phyloP scores from a whole-genome alignment of 495 filamentous ascomycete species.

The Neohortaea acidophila region DNA sequence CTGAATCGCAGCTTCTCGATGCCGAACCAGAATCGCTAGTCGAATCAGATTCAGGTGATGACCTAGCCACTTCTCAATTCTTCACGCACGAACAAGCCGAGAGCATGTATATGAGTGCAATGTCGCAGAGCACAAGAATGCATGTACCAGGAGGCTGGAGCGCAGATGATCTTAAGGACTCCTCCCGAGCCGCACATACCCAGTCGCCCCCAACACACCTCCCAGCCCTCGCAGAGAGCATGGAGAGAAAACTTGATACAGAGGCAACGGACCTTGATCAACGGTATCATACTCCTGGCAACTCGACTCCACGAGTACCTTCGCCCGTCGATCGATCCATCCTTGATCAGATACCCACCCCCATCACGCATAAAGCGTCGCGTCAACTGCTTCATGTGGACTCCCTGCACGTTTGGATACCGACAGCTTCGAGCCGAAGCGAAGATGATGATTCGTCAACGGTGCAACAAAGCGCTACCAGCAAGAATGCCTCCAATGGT shows the following conservation, averaged over 20 bases:
- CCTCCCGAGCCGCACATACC: too few relatives aligned
- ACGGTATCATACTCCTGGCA: neutral
- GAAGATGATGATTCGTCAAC: too few relatives aligned
- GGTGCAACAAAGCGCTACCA: too few relatives aligned
- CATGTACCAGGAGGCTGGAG: slow-evolving; percentile 26
- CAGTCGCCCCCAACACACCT: too few relatives aligned
- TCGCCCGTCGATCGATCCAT: too few relatives aligned
- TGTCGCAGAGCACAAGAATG: slow-evolving; percentile 28
- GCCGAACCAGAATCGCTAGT: neutral
- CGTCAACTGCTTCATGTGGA: slow-evolving; percentile 9
- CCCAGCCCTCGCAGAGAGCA: too few relatives aligned
- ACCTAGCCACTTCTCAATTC: slow-evolving; percentile 49
- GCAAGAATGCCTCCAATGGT: too few relatives aligned
- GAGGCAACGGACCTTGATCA: neutral
- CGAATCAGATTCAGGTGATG: slow-evolving; percentile 15
- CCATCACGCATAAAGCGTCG: neutral
- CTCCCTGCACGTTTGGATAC: slow-evolving; percentile 8
- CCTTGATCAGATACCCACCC: neutral
- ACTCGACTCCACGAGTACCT: slow-evolving; percentile 5
- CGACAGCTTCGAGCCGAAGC: neutral
- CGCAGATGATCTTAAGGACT: slow-evolving; percentile 12
- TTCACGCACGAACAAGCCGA: slow-evolving; percentile 87
- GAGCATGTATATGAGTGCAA: slow-evolving; percentile 86
- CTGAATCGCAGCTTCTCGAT: too few relatives aligned
- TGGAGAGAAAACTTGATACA: neutral